Percentiles rank a stretch among this genome's conserved stretches.
Conservation (phyloP, 495 filamentous ascomycete species). For the Penicillium egyptiacum region DNA sequence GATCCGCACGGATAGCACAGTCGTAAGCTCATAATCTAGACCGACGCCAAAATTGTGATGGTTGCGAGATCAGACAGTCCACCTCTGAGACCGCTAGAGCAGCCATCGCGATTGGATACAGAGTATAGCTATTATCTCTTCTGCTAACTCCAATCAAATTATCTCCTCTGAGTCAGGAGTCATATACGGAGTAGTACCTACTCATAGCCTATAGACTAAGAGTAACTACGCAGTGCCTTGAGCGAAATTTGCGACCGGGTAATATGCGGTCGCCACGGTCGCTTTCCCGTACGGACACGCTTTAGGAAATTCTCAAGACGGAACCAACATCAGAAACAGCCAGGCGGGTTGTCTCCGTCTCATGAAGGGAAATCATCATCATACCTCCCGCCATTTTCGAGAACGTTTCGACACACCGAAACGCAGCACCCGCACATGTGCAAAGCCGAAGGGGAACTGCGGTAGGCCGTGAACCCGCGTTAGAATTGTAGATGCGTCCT, state of each 20-base stretch:
- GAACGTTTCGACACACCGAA: slow-evolving; percentile 18
- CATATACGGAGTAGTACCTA: background rate
- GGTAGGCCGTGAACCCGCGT: slow-evolving; percentile 7
- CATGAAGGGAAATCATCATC: background rate
- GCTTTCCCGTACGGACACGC: background rate
- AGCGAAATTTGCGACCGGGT: slow-evolving; percentile 14
- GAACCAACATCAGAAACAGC: background rate
- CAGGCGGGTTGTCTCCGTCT: background rate
- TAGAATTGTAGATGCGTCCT: slow-evolving; percentile 18
- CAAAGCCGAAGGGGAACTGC: slow-evolving; percentile 1
- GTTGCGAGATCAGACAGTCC: slow-evolving; percentile 5
- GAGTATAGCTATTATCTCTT: background rate
- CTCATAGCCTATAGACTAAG: background rate
- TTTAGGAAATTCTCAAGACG: background rate
- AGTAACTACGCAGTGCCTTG: background rate
- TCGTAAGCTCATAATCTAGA: slow-evolving; percentile 8
- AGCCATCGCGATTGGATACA: background rate
- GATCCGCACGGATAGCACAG: slow-evolving; percentile 1
- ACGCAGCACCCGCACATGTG: slow-evolving; percentile 14
- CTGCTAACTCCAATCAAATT: slow-evolving; percentile 2
- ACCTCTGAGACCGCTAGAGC: slow-evolving; percentile 4
- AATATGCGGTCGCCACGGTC: slow-evolving; percentile 9
- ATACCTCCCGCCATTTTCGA: slow-evolving; percentile 6
- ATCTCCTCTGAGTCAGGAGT: background rate
- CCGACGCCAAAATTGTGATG: background rate